Evolutionary conservation across 805 yeast species (phyloP), one percentile per base, ranked within the genome.

Genomic region (Candida sonorensis): DNA sequence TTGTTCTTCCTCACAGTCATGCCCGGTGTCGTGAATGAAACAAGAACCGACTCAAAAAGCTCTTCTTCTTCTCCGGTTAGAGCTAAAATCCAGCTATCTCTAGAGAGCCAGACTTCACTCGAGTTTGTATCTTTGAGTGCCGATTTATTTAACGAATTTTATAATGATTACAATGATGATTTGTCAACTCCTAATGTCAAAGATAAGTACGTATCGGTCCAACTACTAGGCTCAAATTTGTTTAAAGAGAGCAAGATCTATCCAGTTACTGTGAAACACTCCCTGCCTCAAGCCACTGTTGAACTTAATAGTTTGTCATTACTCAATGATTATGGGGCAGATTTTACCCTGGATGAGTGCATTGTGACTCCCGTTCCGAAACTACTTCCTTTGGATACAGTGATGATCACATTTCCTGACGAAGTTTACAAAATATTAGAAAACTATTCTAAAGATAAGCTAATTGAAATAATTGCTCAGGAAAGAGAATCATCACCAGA

Each of bases 371-470:
- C 64, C 2, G 51, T 70, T 3, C 22, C 29, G 7, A 52, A 48
- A 14, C 17, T 44, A 4, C 34, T 45, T 1, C 42, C 46, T 6
- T 61, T 79, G 17, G 59, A 63, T 0, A 50, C 47, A 5, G 45
- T 53, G 9, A 59, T 77, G 10, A 41, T 69, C 4, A 57, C 62
- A 5, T 61, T 72, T 6, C 74, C 73, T 5, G 57, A 61, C 1
- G 64, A 66, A 9, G 66, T 72, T 6, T 81, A 77, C 17, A 48
- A 49, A 5, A 51, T 61, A 13, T 51, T 75, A 7, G 58, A 60
- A 36, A 45, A 48, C n/a, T 47, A 60, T 3, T 48, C 69, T 16
- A 48, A 51, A 19, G 47, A 48, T 11, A 52, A 59, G 26, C 46
- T 68, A 2, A 44, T 50, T 17, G 46, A 45, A 7, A 38, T 60